These are phyloP conservation scores for Cotoneaster glaucophyllus DNA, from an alignment of 306 rosid species.

Conservation along the genomic window DNA sequence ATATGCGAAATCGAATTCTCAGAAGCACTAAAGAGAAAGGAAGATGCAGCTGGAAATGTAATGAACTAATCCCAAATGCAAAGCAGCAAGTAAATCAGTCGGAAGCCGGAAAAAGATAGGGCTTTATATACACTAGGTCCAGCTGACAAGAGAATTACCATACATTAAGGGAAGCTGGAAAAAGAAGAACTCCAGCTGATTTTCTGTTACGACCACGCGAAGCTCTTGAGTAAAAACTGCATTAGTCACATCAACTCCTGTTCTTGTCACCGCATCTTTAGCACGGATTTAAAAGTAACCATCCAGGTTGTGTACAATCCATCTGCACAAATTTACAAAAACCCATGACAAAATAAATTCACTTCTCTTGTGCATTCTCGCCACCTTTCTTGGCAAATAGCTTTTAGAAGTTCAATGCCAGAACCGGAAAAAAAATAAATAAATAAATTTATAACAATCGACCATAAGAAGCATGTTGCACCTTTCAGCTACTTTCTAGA, in stretches of 20 bases:
- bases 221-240: not conserved
- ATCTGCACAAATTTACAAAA: slow-evolving; percentile 38
- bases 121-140: not conserved
- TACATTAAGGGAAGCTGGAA: slow-evolving; percentile 30
- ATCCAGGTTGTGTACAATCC: slow-evolving; percentile 66
- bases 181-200: slow-evolving; percentile 46
- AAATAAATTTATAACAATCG: too few species aligned
- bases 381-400: not conserved
- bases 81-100: too few species aligned
- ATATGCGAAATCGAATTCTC: too few species aligned
- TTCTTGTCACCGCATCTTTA: slow-evolving; percentile 16
- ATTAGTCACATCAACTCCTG: slow-evolving; percentile 24
- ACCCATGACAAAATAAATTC: not conserved
- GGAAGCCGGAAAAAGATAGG: not conserved
- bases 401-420: not conserved
- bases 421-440: not conserved
- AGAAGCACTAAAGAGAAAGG: too few species aligned
- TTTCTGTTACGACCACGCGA: slow-evolving; percentile 1
- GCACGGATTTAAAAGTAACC: slow-evolving; percentile 46
- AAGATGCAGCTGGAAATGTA: too few species aligned
- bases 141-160: not conserved
- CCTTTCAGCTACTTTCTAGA: too few species aligned
- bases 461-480: too few species aligned
- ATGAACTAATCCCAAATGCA: too few species aligned
- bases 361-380: not conserved